Evolutionary conservation across 2,329 filamentous ascomycete species (phyloP).

Genomic region (Endothia cerciana): DNA sequence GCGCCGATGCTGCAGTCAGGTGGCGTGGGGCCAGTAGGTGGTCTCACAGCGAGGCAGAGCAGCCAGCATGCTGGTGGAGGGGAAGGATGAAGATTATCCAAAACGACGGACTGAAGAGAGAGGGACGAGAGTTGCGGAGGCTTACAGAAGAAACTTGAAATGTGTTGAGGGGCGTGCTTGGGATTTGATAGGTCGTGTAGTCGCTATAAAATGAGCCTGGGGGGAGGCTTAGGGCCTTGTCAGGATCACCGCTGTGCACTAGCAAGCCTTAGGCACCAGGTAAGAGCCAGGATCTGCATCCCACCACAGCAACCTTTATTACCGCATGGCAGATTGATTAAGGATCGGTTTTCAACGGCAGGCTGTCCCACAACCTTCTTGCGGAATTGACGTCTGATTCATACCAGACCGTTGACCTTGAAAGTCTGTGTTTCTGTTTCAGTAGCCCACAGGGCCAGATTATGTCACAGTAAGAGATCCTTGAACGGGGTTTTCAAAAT

Average conservation of each 20-base stretch:
- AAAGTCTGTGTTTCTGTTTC: too few species aligned
- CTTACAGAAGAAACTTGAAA: not conserved
- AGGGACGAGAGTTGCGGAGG: not conserved
- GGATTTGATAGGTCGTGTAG: conserved; percentile 2
- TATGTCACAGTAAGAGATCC: not conserved
- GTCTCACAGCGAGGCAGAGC: not conserved
- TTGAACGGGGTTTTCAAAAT: not conserved
- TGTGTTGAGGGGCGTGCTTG: not conserved
- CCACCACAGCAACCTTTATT: too few species aligned
- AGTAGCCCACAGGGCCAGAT: too few species aligned
- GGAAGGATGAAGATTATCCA: not conserved
- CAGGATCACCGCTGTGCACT: not conserved
- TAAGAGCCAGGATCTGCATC: not conserved
- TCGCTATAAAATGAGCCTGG: not conserved
- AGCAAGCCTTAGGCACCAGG: not conserved
- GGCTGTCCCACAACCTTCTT: not conserved
- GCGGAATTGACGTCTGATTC: not conserved
- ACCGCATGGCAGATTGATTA: not conserved
- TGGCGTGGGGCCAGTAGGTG: not conserved
- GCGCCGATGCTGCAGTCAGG: conserved; percentile 6
- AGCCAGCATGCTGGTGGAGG: not conserved
- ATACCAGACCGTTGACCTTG: not conserved
- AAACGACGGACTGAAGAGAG: not conserved
- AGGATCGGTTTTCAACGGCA: not conserved
- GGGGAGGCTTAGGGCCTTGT: not conserved